Percentiles rank a stretch among this genome's conserved stretches.
phyloP scores from a whole-genome alignment of 129 eudicot genomes.

The Centrapalus pauciflorus region DNA sequence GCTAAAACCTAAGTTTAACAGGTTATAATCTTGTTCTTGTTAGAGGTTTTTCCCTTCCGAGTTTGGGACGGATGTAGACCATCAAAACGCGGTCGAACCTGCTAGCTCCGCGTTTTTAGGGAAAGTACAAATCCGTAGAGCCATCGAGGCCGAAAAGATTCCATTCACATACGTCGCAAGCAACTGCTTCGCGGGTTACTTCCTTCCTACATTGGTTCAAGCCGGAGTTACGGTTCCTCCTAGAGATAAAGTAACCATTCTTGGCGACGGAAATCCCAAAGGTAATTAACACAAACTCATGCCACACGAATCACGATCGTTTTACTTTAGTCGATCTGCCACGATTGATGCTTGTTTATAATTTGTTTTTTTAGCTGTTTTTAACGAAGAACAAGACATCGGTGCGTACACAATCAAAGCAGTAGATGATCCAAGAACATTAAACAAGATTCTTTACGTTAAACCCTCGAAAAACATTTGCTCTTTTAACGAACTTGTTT shows the following conservation, averaged over 20 bases:
- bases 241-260: conserved; percentile 56
- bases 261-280: conserved; percentile 67
- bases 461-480: conserved; percentile 49
- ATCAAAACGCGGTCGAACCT: conserved; percentile 47
- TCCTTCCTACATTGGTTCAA: conserved; percentile 52
- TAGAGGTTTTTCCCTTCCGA: conserved; percentile 86
- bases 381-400: conserved; percentile 60
- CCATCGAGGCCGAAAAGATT: conserved; percentile 59
- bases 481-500: conserved; percentile 64
- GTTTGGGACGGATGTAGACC: conserved; percentile 77
- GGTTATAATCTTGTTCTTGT: neutral
- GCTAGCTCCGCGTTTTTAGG: conserved; percentile 43
- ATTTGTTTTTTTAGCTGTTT: conserved; percentile 36
- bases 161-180: conserved; percentile 54
- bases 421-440: conserved; percentile 79
- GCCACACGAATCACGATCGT: neutral
- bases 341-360: neutral
- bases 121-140: conserved; percentile 50
- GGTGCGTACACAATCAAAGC: conserved; percentile 72
- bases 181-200: conserved; percentile 61
- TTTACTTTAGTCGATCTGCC: neutral
- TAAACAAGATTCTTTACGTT: conserved; percentile 70
- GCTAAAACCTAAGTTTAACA: neutral
- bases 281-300: conserved; percentile 29
- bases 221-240: conserved; percentile 59